Evolutionary conservation across 2,329 filamentous ascomycete species (phyloP).

Genomic region (Colletotrichum phormii): DNA sequence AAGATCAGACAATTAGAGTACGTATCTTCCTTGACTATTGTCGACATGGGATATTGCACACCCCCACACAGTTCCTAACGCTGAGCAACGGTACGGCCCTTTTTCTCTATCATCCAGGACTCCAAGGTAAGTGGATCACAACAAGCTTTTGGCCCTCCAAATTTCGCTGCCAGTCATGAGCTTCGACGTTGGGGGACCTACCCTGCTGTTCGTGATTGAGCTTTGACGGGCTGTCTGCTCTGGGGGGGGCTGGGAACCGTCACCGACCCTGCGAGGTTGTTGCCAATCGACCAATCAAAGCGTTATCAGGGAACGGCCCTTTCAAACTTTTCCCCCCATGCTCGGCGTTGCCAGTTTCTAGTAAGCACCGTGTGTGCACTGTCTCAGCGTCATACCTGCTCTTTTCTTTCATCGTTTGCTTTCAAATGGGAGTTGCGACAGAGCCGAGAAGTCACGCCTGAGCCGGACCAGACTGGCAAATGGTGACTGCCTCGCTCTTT

Average conservation of each 20-base stretch:
- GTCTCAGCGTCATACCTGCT: slow-evolving; percentile 21
- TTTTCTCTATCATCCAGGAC: slow-evolving; percentile 12
- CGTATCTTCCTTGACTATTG: slow-evolving; percentile 27
- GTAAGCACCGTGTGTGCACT: slow-evolving; percentile 20
- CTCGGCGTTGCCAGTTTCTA: background rate
- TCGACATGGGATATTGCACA: slow-evolving; percentile 8
- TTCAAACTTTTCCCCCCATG: slow-evolving; percentile 19
- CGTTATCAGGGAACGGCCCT: slow-evolving; percentile 34
- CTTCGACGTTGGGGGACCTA: slow-evolving; percentile 6
- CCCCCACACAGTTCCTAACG: slow-evolving; percentile 26
- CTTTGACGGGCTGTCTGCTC: slow-evolving; percentile 10
- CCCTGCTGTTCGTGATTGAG: slow-evolving; percentile 28
- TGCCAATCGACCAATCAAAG: slow-evolving; percentile 20
- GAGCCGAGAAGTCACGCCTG: background rate
- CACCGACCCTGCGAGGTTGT: slow-evolving; percentile 4
- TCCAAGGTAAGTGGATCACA: slow-evolving; percentile 34
- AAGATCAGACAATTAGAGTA: slow-evolving; percentile 21
- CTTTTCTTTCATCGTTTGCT: background rate
- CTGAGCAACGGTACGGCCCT: slow-evolving; percentile 17
- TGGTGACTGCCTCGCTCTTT: background rate
- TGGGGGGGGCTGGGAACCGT: slow-evolving; percentile 17
- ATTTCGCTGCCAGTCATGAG: slow-evolving; percentile 34
- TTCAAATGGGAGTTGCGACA: background rate
- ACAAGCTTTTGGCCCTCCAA: slow-evolving; percentile 36
- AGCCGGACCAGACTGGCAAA: background rate